Percentiles rank a stretch among this genome's conserved stretches.
Conservation (phyloP, 2,329 filamentous ascomycete species). For the Fusarium camptoceras region DNA sequence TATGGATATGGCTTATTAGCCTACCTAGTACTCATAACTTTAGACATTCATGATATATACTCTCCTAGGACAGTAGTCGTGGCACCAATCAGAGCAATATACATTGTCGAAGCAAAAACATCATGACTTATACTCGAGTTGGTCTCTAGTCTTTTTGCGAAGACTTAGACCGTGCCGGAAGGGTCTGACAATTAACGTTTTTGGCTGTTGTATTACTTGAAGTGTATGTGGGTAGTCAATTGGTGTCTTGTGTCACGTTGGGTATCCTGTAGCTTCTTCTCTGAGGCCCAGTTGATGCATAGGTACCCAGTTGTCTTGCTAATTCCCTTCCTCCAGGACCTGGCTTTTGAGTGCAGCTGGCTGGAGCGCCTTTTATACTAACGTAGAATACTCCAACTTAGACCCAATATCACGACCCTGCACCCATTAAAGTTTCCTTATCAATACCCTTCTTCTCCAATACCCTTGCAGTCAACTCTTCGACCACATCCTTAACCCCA, state of each 20-base stretch:
- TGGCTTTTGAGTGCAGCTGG: not conserved
- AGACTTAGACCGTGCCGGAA: not conserved
- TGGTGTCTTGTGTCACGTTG: not conserved
- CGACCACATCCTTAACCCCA: constrained; percentile 36
- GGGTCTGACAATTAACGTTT: not conserved
- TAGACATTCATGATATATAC: not conserved
- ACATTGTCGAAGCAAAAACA: not conserved
- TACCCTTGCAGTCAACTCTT: constrained; percentile 33
- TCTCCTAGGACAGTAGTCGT: not conserved
- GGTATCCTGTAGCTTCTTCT: not conserved
- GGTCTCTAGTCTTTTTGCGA: not conserved
- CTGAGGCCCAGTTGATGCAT: not conserved
- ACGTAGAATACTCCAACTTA: not conserved
- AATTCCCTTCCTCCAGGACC: not conserved
- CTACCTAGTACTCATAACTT: not conserved
- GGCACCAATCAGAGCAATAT: not conserved
- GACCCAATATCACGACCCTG: not conserved
- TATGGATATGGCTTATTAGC: not conserved
- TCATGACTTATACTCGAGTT: no score
- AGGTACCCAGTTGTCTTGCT: not conserved
- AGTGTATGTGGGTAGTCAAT: not conserved
- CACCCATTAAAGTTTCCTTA: constrained; percentile 10
- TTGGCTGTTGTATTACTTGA: not conserved
- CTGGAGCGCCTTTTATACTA: not conserved
- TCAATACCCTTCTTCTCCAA: constrained; percentile 23